Evolutionary conservation across 139 green algal species (phyloP).

Genomic region (Microglena sp.): DNA sequence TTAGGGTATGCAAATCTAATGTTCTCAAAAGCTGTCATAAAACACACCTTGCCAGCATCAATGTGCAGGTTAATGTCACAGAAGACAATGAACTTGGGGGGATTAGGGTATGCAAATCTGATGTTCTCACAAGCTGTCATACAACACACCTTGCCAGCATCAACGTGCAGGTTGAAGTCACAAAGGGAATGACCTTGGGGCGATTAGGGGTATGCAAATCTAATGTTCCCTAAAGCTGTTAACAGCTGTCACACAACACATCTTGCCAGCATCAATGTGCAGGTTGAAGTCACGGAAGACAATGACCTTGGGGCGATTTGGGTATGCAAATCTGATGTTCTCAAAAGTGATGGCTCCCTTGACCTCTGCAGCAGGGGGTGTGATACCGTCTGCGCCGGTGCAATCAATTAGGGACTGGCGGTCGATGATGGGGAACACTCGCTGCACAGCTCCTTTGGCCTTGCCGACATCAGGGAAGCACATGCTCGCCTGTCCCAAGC

Average conservation of each 20-base stretch:
- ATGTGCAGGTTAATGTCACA: conserved; percentile 50
- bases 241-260: neutral
- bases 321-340: conserved; percentile 56
- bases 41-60: conserved; percentile 8
- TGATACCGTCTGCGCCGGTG: conserved; percentile 8
- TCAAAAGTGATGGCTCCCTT: neutral
- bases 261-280: conserved; percentile 21
- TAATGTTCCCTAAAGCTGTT: neutral
- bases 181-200: no score
- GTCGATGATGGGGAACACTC: conserved; percentile 75
- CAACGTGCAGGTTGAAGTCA: no score
- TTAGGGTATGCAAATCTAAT: neutral
- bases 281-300: conserved; percentile 52
- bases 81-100: conserved; percentile 29
- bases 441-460: conserved; percentile 34
- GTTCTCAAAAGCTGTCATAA: neutral
- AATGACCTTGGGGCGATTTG: conserved; percentile 27
- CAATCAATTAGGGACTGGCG: conserved; percentile 53
- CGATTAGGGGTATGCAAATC: neutral
- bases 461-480: conserved; percentile 57
- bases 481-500: conserved; percentile 35
- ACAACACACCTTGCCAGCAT: neutral
- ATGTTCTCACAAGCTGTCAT: conserved; percentile 13
- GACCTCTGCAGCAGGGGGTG: neutral
- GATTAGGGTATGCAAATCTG: conserved; percentile 55